A percentile compares a stretch with the other conserved stretches of the same genome.
Conservation (phyloP, 1,284 basidiomycete genomes). For the Rhodotorula sp. region DNA sequence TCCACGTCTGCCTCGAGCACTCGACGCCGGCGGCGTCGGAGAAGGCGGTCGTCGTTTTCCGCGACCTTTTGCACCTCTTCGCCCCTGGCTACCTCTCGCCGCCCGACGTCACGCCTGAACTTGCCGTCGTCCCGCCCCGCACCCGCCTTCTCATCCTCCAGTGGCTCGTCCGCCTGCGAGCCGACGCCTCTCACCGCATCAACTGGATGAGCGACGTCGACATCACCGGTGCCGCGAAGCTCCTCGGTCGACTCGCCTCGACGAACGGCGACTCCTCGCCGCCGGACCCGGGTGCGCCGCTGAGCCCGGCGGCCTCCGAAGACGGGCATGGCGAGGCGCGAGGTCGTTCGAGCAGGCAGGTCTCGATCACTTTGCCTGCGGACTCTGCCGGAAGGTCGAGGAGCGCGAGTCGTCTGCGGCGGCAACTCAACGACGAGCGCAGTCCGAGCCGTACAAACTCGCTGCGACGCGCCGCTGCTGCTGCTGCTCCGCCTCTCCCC, state of each 20-base stretch:
- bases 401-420: constrained; percentile 35
- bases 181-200: constrained; percentile 84
- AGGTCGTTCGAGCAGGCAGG: constrained; percentile 27
- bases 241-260: constrained; percentile 45
- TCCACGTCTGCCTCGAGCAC: constrained; percentile 55
- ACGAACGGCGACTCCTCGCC: not conserved
- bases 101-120: constrained; percentile 21
- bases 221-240: constrained; percentile 51
- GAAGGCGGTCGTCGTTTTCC: constrained; percentile 52
- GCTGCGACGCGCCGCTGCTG: constrained; percentile 2
- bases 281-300: not conserved
- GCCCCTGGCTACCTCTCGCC: constrained; percentile 40
- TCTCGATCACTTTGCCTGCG: not conserved
- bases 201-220: constrained; percentile 60
- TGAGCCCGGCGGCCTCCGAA: constrained; percentile 3
- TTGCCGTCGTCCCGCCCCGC: constrained; percentile 45
- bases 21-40: constrained; percentile 49
- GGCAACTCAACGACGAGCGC: constrained; percentile 23
- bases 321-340: constrained; percentile 26
- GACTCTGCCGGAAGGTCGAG: constrained; percentile 15
- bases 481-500: not conserved
- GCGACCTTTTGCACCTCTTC: constrained; percentile 52
- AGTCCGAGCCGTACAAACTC: constrained; percentile 32
- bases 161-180: constrained; percentile 83
- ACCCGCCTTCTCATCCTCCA: constrained; percentile 75